Evolutionary conservation across 2,329 filamentous ascomycete genomes (phyloP).

Genomic region (Harringtonia lauricola): DNA sequence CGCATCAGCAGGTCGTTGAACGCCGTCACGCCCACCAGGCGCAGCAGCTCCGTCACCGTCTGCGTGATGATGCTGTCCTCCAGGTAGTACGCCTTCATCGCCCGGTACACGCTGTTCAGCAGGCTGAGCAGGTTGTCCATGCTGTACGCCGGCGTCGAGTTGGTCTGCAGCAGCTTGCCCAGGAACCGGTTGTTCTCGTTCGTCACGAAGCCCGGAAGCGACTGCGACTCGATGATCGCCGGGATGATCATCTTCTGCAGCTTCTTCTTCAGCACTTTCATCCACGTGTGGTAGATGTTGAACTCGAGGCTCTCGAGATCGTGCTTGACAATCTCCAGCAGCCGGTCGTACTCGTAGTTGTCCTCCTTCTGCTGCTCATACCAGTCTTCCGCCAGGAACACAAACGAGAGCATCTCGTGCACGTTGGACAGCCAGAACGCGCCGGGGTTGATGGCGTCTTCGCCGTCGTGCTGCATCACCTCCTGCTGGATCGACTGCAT

Average conservation of each 20-base stretch:
- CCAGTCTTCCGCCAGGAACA: slow-evolving; percentile 98
- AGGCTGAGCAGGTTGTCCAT: slow-evolving; percentile 97
- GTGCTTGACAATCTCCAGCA: slow-evolving; percentile 98
- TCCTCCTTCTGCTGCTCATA: slow-evolving; percentile 99
- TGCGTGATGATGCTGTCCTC: slow-evolving; percentile 95
- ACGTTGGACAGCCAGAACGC: slow-evolving; percentile 99
- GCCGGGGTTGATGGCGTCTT: slow-evolving; percentile 92
- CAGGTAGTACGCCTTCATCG: slow-evolving; percentile 97
- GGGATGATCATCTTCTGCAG: slow-evolving; percentile 99
- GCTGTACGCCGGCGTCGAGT: slow-evolving; percentile 88
- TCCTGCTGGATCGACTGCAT: slow-evolving; percentile 99
- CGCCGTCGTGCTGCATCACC: slow-evolving; percentile 97
- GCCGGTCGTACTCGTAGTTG: slow-evolving; percentile 96
- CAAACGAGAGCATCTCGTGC: slow-evolving; percentile 98
- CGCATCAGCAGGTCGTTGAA: slow-evolving; percentile 98
- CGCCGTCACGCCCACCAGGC: slow-evolving; percentile 89
- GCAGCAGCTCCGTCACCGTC: slow-evolving; percentile 85
- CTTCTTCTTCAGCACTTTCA: slow-evolving; percentile 99
- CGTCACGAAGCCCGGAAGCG: slow-evolving; percentile 93
- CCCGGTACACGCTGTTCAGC: slow-evolving; percentile 93
- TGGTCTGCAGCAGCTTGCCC: slow-evolving; percentile 87
- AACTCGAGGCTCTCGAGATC: slow-evolving; percentile 97
- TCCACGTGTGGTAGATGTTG: slow-evolving; percentile 99
- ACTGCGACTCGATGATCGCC: slow-evolving; percentile 97
- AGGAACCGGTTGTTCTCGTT: slow-evolving; percentile 98